Evolutionary conservation across 805 yeast species (phyloP).

Genomic region (Pachysolen tannophilus): DNA sequence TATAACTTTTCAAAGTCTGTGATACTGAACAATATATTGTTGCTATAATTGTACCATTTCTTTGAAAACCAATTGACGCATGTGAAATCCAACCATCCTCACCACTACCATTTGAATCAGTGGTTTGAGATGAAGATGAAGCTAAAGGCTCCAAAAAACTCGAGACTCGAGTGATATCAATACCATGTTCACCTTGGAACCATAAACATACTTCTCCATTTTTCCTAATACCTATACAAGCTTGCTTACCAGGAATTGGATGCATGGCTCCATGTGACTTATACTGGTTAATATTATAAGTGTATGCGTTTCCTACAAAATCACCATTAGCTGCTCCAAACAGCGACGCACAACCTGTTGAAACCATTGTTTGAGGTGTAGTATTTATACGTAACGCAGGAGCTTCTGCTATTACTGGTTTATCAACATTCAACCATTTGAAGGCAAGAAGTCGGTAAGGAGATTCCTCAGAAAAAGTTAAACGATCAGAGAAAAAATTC

Average conservation of each 20-base stretch:
- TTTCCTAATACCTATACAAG: constrained; percentile 56
- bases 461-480: constrained; percentile 18
- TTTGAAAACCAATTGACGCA: constrained; percentile 45
- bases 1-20: constrained; percentile 31
- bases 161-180: constrained; percentile 41
- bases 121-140: no score
- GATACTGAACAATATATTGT: constrained; percentile 31
- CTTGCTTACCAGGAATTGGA: constrained; percentile 62
- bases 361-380: constrained; percentile 12
- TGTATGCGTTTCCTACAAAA: constrained; percentile 27
- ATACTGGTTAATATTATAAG: constrained; percentile 52
- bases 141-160: constrained; percentile 23
- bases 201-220: constrained; percentile 54
- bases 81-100: constrained; percentile 19
- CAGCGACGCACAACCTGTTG: constrained; percentile 27
- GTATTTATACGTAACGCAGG: constrained; percentile 39
- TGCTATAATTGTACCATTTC: constrained; percentile 37
- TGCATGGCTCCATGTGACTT: constrained; percentile 57
- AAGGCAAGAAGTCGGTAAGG: constrained; percentile 36
- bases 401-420: constrained; percentile 50
- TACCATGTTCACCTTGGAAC: constrained; percentile 57
- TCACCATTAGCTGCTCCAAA: constrained; percentile 27
- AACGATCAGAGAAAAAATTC: neutral
- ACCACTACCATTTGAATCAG: constrained; percentile 7
- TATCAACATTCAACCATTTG: constrained; percentile 71